phyloP scores from a whole-genome alignment of 2,329 filamentous ascomycete genomes.

The Fusarium phyllophilum region DNA sequence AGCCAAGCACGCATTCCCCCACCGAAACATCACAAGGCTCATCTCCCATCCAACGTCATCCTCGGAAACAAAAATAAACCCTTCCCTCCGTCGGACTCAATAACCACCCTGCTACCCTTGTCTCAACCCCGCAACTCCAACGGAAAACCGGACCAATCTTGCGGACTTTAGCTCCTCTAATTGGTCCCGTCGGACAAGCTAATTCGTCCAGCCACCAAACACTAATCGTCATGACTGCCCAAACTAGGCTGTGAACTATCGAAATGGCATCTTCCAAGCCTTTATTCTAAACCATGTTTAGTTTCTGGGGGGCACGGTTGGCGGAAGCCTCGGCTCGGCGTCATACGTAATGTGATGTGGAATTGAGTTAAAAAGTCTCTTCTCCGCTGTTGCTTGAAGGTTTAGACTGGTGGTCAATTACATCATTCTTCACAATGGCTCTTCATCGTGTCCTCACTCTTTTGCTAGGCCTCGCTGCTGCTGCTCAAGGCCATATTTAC shows the following conservation, averaged over 20 bases:
- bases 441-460: slow-evolving; percentile 21
- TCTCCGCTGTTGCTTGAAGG: background rate
- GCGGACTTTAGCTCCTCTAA: background rate
- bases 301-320: background rate
- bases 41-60: background rate
- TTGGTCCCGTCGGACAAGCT: background rate
- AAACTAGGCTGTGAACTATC: background rate
- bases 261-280: background rate
- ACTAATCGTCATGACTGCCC: background rate
- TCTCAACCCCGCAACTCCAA: background rate
- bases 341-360: background rate
- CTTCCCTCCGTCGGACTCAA: background rate
- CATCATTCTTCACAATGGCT: slow-evolving; percentile 16
- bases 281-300: background rate
- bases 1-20: background rate
- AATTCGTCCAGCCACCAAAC: background rate
- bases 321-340: slow-evolving; percentile 4
- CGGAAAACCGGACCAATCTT: background rate
- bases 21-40: background rate
- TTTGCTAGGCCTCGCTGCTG: slow-evolving; percentile 14
- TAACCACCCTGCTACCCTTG: too few species aligned
- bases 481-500: slow-evolving; percentile 2
- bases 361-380: background rate
- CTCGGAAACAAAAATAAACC: background rate
- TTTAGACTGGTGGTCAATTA: background rate